phyloP scores from a whole-genome alignment of 352 stramenopile species.

The Phytopythium kandeliae region DNA sequence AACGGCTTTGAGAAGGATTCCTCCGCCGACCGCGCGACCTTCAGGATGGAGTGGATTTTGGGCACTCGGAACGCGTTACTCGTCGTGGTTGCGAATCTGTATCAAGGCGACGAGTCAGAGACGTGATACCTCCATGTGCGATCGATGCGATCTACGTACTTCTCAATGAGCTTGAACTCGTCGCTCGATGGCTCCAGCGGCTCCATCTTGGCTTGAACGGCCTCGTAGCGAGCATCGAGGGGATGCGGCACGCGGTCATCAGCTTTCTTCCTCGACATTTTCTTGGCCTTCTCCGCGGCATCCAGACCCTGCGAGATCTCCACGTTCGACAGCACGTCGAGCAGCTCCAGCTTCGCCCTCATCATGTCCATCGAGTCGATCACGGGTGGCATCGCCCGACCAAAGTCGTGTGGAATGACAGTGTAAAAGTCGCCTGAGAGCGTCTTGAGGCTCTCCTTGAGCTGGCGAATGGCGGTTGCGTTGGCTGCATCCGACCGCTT shows the following conservation, averaged over 20 bases:
- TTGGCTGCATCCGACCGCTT: slow-evolving; percentile 12
- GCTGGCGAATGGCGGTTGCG: slow-evolving; percentile 8
- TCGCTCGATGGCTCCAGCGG: slow-evolving; percentile 22
- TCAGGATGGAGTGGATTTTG: slow-evolving; percentile 48
- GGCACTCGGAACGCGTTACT: slow-evolving; percentile 17
- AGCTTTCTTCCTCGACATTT: slow-evolving; percentile 6
- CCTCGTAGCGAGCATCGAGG: slow-evolving; percentile 46
- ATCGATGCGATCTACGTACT: slow-evolving; percentile 7
- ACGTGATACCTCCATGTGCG: background rate
- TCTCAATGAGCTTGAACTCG: slow-evolving; percentile 56
- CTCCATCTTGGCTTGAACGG: slow-evolving; percentile 50
- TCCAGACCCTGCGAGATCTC: slow-evolving; percentile 60
- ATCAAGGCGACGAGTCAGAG: background rate
- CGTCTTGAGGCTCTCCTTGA: slow-evolving; percentile 35
- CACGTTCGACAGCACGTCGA: slow-evolving; percentile 55
- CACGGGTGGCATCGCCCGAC: slow-evolving; percentile 36
- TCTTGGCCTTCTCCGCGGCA: slow-evolving; percentile 17
- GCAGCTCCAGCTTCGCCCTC: slow-evolving; percentile 54
- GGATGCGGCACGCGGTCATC: slow-evolving; percentile 19
- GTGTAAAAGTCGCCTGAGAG: slow-evolving; percentile 69
- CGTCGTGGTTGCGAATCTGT: slow-evolving; percentile 51
- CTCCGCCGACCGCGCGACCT: slow-evolving; percentile 43
- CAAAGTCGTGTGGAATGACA: slow-evolving; percentile 70
- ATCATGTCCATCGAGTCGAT: slow-evolving; percentile 48
- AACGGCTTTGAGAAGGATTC: slow-evolving; percentile 26